Conservation (phyloP, 345 rosid genomes). For the Lepidium africanum region DNA sequence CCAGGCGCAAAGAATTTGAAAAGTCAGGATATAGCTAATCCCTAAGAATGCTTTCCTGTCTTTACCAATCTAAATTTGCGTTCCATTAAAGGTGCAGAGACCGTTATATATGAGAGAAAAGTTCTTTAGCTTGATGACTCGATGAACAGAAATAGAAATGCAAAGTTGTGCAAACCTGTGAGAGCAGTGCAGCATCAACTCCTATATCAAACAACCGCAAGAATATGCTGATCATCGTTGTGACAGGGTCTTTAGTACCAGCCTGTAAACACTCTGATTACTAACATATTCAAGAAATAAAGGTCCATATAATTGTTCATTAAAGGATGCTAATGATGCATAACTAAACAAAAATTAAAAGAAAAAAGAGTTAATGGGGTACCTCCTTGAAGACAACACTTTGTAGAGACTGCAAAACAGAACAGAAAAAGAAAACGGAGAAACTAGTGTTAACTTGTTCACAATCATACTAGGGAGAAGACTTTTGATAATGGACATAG, state of each 20-base stretch:
- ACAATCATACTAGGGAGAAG: background rate
- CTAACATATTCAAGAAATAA: background rate
- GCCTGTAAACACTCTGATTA: conserved; percentile 52
- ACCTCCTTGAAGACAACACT: conserved; percentile 98
- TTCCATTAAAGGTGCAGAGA: background rate
- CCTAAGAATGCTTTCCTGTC: background rate
- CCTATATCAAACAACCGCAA: conserved; percentile 93
- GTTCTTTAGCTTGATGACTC: background rate
- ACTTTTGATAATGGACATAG: background rate
- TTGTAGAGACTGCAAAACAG: conserved; percentile 79
- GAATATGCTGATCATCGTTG: conserved; percentile 79
- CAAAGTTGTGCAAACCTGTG: conserved; percentile 56
- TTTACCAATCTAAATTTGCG: background rate
- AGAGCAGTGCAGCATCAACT: conserved; percentile 71
- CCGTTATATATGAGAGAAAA: background rate
- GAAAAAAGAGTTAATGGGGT: conserved; percentile 1
- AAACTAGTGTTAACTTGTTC: background rate
- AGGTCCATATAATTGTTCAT: background rate
- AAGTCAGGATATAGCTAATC: background rate
- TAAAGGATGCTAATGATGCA: background rate
- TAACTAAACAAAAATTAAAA: background rate
- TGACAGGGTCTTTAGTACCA: conserved; percentile 93
- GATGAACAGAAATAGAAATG: background rate
- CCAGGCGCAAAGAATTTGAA: background rate
- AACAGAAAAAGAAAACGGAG: background rate